Conservation (phyloP, 192 early-diverging fungal species). For the Piromyces finnis region DNA sequence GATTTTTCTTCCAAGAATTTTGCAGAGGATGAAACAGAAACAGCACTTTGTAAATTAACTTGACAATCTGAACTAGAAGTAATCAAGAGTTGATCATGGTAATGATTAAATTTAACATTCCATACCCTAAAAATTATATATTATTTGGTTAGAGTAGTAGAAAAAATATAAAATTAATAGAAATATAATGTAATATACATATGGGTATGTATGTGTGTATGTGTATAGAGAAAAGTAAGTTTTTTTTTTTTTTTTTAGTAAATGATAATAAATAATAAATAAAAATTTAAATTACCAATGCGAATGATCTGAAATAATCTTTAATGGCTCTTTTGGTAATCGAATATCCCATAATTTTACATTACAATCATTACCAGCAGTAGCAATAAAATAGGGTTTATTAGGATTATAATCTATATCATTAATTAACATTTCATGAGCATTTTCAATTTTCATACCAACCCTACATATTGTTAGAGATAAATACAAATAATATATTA, state of each 20-base stretch:
- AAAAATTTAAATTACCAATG: too few species aligned
- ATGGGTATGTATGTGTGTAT: too few species aligned
- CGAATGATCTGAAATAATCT: constrained; percentile 57
- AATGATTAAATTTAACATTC: constrained; percentile 65
- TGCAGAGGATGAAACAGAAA: constrained; percentile 68
- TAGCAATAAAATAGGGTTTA: constrained; percentile 61
- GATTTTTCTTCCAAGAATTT: constrained; percentile 4
- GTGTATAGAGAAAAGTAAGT: too few species aligned
- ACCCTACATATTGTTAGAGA: constrained; percentile 4
- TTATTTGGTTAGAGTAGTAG: too few species aligned
- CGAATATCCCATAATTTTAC: constrained; percentile 83
- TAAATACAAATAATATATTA: background rate
- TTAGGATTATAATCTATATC: constrained; percentile 77
- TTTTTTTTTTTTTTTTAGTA: too few species aligned
- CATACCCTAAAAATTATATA: constrained; percentile 39
- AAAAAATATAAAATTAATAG: too few species aligned
- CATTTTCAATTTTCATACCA: constrained; percentile 25
- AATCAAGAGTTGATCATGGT: constrained; percentile 83
- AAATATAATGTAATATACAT: too few species aligned
- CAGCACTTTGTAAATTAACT: constrained; percentile 71
- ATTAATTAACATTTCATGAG: constrained; percentile 58
- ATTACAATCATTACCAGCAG: constrained; percentile 70
- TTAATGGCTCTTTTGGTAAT: constrained; percentile 24
- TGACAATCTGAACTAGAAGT: constrained; percentile 67
- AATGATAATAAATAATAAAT: too few species aligned